phyloP scores from a whole-genome alignment of 352 stramenopile species.

The Phytophthora quininea region DNA sequence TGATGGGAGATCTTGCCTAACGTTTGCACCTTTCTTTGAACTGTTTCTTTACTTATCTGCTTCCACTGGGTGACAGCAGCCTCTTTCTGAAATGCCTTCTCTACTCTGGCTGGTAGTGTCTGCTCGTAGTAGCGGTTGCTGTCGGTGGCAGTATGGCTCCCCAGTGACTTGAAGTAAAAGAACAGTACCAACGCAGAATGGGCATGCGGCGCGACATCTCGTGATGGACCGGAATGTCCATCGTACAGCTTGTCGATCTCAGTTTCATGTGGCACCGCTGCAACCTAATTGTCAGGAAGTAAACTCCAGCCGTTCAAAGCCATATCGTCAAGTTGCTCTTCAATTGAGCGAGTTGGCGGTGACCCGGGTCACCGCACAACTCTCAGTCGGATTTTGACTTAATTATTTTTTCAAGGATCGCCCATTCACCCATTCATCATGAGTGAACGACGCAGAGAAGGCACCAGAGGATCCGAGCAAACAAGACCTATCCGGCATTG shows the following conservation, averaged over 20 bases:
- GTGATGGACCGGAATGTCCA: not conserved
- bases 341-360: not conserved
- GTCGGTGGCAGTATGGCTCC: conserved; percentile 6
- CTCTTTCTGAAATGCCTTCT: not conserved
- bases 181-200: conserved; percentile 5
- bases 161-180: conserved; percentile 10
- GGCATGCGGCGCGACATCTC: not conserved
- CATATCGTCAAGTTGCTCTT: not conserved
- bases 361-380: not conserved
- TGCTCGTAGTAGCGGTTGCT: conserved; percentile 6
- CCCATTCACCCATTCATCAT: not conserved
- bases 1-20: not conserved
- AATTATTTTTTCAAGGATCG: not conserved
- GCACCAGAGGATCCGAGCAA: not conserved
- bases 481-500: not conserved
- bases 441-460: too few relatives aligned
- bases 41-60: not conserved
- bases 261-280: not conserved
- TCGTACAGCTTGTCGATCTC: not conserved
- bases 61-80: not conserved
- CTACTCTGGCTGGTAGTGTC: not conserved
- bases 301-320: not conserved
- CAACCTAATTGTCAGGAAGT: not conserved
- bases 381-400: not conserved
- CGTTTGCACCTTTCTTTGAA: not conserved